Evolutionary conservation across 257 asterid genomes (phyloP).

Genomic region (Lycium ferocissimum): DNA sequence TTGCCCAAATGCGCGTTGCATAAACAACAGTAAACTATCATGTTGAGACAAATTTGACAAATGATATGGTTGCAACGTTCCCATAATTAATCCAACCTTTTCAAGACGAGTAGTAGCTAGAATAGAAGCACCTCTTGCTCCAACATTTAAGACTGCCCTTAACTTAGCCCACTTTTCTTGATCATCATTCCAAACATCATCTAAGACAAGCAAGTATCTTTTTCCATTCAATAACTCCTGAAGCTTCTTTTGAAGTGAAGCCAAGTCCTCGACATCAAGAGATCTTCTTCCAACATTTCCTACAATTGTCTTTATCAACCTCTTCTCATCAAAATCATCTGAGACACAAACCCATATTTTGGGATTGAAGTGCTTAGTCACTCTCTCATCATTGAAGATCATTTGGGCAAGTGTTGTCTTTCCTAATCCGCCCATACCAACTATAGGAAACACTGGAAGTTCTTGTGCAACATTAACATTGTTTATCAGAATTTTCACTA

Average conservation of each 20-base stretch:
- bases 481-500: constrained; percentile 41
- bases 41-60: constrained; percentile 29
- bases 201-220: constrained; percentile 40
- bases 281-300: constrained; percentile 27
- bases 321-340: constrained; percentile 38
- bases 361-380: constrained; percentile 30
- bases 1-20: constrained; percentile 33
- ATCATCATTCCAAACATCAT: constrained; percentile 51
- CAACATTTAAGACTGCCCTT: constrained; percentile 30
- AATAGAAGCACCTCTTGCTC: constrained; percentile 36
- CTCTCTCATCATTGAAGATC: constrained; percentile 29
- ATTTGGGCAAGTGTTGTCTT: neutral
- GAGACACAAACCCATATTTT: constrained; percentile 48
- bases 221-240: constrained; percentile 34
- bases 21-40: constrained; percentile 43
- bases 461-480: constrained; percentile 8
- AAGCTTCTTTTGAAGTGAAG: constrained; percentile 34
- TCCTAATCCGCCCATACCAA: constrained; percentile 21
- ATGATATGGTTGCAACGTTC: constrained; percentile 33
- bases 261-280: constrained; percentile 14
- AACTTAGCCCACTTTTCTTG: constrained; percentile 42
- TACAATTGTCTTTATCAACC: constrained; percentile 37
- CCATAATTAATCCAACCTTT: constrained; percentile 37
- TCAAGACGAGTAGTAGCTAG: constrained; percentile 36
- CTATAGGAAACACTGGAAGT: constrained; percentile 29